Conservation (phyloP, 163 green algal species). For the Prototheca cutis region DNA sequence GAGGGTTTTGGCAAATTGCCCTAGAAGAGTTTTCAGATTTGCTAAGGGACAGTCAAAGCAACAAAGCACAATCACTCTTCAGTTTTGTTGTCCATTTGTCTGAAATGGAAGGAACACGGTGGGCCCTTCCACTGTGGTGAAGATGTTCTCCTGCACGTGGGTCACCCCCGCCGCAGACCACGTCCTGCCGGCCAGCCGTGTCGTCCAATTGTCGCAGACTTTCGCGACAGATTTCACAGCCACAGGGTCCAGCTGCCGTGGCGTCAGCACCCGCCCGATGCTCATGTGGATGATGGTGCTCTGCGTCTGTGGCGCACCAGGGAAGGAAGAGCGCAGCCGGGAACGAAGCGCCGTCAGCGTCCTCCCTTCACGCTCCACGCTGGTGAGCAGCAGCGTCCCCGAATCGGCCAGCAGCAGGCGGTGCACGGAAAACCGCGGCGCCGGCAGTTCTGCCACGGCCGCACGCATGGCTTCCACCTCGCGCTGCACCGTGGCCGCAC, state of each 20-base stretch:
- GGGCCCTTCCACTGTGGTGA: constrained; percentile 25
- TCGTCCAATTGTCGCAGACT: constrained; percentile 20
- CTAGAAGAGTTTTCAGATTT: too few species aligned
- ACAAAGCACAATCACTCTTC: neutral
- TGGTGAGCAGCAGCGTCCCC: constrained; percentile 29
- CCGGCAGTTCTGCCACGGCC: neutral
- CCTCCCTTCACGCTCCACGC: constrained; percentile 11
- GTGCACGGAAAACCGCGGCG: constrained; percentile 19
- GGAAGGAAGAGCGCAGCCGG: constrained; percentile 15
- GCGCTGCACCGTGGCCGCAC: neutral
- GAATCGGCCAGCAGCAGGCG: constrained; percentile 30
- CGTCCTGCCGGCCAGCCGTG: constrained; percentile 4
- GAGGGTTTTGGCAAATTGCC: neutral
- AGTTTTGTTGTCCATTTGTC: neutral
- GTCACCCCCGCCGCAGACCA: constrained; percentile 10
- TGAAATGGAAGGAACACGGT: constrained; percentile 13
- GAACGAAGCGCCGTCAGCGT: constrained; percentile 10
- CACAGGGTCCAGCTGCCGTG: constrained; percentile 2
- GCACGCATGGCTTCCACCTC: constrained; percentile 2
- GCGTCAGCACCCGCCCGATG: constrained; percentile 17
- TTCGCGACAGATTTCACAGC: neutral
- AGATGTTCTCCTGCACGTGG: constrained; percentile 20
- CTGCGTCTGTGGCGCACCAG: constrained; percentile 19
- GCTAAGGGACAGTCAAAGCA: too few species aligned
- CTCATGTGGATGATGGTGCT: constrained; percentile 27